Base-by-base conservation (phyloP, 2,329 filamentous ascomycete species). In the Diatrype stigma region DNA sequence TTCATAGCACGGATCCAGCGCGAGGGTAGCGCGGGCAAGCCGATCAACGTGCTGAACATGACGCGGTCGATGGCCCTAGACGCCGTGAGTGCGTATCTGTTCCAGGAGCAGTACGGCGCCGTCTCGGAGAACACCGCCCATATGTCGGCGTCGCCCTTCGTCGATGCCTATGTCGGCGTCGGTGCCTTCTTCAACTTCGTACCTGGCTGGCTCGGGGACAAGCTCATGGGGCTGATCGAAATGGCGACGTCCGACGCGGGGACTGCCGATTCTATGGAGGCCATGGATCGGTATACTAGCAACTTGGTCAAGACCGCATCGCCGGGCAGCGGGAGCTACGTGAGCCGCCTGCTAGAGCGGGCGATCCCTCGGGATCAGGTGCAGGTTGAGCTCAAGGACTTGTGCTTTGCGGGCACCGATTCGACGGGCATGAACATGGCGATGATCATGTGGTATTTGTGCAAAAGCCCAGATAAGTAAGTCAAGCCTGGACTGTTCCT, bases 341-440 rank as follows among this genome's bases (percentile, higher is more conserved):
- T 77, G 34, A 72, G 70, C 3, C 70, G 77, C 4, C 62, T 81
- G 34, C 60, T 79, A 19, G 68, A 69, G 40, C 64, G 69, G 7
- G 73, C 74, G 0, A 62, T 80, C 26, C 67, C 68, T 3, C 58
- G 60, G 10, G 58, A 66, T 4, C 77, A 81, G 58, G 69, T 74
- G 6, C 71, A 68, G 40, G 71, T 75, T 1, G 77, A 82, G 56
- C 73, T 75, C 54, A 79, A 81, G 56, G 79, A 81, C 56, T 60
- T 81, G 3, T 71, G 77, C 23, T 81, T 80, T 60, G 78, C 78
- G 1, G 78, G 78, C 1, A 78, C 78, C 0, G 78, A 81, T 59
- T 74, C 74, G 0, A 79, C 74, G 3, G 74, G 73, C 16, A 78
- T 77, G 68, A 80, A 76, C 51, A 61, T 79, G 19, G 71, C 73